phyloP scores from a whole-genome alignment of 805 yeast species.

The Tetrapisispora fleetii region DNA sequence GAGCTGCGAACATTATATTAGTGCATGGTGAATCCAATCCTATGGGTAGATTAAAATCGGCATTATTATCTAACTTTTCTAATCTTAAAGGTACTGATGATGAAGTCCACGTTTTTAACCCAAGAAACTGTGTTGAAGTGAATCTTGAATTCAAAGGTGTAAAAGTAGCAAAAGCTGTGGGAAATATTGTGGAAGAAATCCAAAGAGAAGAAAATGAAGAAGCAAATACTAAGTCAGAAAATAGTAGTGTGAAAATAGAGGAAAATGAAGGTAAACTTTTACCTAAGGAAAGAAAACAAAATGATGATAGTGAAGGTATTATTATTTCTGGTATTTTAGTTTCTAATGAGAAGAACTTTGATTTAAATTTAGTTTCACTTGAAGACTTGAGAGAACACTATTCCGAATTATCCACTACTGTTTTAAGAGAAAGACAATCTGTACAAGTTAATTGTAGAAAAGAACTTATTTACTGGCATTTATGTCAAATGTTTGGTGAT shows the following conservation, averaged over 20 bases:
- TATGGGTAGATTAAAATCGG: conserved; percentile 96
- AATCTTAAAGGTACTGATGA: conserved; percentile 74
- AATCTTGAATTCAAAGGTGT: conserved; percentile 70
- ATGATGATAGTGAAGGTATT: conserved; percentile 39
- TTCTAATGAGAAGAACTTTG: conserved; percentile 69
- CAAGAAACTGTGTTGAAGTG: conserved; percentile 79
- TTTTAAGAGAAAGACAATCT: conserved; percentile 72
- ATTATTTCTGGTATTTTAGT: conserved; percentile 76
- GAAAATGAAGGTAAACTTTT: neutral
- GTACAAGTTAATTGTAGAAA: conserved; percentile 72
- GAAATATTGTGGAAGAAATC: conserved; percentile 42
- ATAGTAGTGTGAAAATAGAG: conserved; percentile 1
- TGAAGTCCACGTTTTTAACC: conserved; percentile 86
- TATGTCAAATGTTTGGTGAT: conserved; percentile 90
- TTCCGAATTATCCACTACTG: conserved; percentile 75
- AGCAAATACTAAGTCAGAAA: neutral
- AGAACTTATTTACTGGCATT: conserved; percentile 76
- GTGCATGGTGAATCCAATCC: conserved; percentile 98
- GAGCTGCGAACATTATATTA: conserved; percentile 74
- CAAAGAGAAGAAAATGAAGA: conserved; percentile 16
- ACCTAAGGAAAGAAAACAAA: conserved; percentile 2
- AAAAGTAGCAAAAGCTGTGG: conserved; percentile 71
- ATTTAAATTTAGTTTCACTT: conserved; percentile 68
- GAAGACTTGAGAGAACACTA: conserved; percentile 78
- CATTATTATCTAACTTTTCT: conserved; percentile 77